A percentile compares a stretch with the other conserved stretches of the same genome.
Conservation (phyloP, 306 rosid species). For the Citrullus colocynthis region DNA sequence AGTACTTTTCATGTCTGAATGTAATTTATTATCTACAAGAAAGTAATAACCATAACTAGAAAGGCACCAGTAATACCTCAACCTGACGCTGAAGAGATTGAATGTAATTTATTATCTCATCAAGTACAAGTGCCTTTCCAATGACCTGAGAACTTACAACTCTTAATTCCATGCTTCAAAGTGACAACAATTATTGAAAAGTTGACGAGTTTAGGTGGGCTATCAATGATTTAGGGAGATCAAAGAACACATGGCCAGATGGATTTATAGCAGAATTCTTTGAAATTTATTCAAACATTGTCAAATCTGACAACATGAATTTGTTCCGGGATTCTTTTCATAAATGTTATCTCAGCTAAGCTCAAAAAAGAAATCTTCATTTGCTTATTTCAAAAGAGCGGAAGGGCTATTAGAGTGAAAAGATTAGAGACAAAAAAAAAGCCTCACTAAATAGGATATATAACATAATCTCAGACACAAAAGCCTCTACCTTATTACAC, state of each 20-base stretch:
- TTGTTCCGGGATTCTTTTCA: background rate
- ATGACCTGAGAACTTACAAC: conserved; percentile 44
- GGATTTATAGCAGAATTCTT: background rate
- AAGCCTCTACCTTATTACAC: conserved; percentile 67
- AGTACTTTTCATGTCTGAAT: background rate
- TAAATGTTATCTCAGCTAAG: background rate
- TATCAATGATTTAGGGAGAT: background rate
- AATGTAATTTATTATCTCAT: conserved; percentile 89
- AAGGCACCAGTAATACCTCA: conserved; percentile 39
- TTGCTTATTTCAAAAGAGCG: background rate
- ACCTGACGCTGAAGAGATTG: conserved; percentile 87
- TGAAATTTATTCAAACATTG: background rate
- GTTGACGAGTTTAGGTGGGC: background rate
- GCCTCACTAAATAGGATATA: background rate
- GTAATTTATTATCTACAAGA: background rate
- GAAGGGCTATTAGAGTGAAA: background rate
- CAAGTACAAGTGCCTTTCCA: conserved; percentile 88
- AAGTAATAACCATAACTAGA: background rate
- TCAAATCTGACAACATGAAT: background rate
- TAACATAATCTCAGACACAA: background rate
- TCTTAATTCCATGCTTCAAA: background rate
- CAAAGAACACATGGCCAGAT: background rate
- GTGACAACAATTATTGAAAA: background rate
- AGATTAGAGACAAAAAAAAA: background rate
- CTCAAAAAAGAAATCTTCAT: background rate